Base-by-base conservation (phyloP, 805 yeast species). In the Teunomyces atbi region DNA sequence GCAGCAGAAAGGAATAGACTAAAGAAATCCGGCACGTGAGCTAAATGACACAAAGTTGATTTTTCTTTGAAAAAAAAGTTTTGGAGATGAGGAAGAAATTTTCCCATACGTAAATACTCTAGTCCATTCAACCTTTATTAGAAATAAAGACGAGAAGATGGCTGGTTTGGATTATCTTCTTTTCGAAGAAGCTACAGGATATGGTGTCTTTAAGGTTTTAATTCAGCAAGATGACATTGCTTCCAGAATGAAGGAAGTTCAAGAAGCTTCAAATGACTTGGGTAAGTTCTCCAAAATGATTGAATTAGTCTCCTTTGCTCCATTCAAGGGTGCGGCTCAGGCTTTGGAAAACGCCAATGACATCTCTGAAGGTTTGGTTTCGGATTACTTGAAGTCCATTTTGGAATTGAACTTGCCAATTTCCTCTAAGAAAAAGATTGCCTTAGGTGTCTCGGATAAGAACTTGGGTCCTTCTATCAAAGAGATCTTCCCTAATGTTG, bases 281-380 rank as follows among this genome's bases (percentile, higher is more conserved):
- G 84, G 84, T 52, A 79, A 83, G 65, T 91, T 94, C 66, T 87
- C 96, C 60, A 94, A 94, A 74, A 77, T 92, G 77, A 84, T 94
- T 58, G 96, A 91, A 71, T 80, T 94, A 47, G 95, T 89, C 21
- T 87, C 96, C 12, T 94, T 94, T 73, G 96, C 97, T 50, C 99
- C 99, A 42, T 94, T 94, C 81, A 91, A 94, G 73, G 97, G 97
- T 62, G 99, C 99, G 51, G 98, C 99, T 44, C 98, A 94, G 72
- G 99, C 99, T 50, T 81, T 94, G 62, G 98, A 92, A 72, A 94
- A 94, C 66, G 97, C 98, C 58, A 94, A 94, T 66, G 98, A 94
- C 66, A 86, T 94, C 59, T 88, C 96, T 55, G 99, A 94, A 74
- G 99, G 99, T 63, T 79, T 91, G 59, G 96, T 92, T 47, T 86